phyloP scores from a whole-genome alignment of 139 green algal genomes.

The Coelastrella sp. region DNA sequence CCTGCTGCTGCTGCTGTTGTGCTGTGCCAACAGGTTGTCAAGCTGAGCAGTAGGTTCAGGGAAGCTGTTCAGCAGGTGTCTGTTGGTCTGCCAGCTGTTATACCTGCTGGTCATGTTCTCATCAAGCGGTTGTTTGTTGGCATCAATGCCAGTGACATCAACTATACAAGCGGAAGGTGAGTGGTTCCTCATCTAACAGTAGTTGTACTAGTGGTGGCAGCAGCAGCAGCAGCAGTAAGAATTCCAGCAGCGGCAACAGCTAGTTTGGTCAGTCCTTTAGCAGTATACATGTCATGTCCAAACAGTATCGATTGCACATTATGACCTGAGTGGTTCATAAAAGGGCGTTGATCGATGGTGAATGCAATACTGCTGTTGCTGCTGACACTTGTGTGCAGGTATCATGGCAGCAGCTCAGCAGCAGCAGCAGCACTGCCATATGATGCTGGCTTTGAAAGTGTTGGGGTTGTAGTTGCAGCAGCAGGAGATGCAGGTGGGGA shows the following conservation, averaged over 20 bases:
- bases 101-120: conserved; percentile 64
- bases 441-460: conserved; percentile 84
- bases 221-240: no score
- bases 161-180: conserved; percentile 77
- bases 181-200: no score
- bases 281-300: no score
- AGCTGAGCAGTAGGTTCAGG: conserved; percentile 73
- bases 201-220: no score
- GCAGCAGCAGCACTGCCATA: conserved; percentile 77
- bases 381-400: conserved; percentile 48
- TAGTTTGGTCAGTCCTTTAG: no score
- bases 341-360: no score
- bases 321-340: no score
- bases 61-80: conserved; percentile 63
- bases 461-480: conserved; percentile 74
- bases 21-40: not conserved
- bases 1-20: not conserved
- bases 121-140: conserved; percentile 73
- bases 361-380: no score
- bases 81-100: conserved; percentile 50
- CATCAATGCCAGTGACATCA: conserved; percentile 89
- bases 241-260: no score
- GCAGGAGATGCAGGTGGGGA: conserved; percentile 50
- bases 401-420: conserved; percentile 62
- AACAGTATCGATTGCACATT: no score